Conservation (phyloP, 2,329 filamentous ascomycete genomes). For the Claviceps paspali region DNA sequence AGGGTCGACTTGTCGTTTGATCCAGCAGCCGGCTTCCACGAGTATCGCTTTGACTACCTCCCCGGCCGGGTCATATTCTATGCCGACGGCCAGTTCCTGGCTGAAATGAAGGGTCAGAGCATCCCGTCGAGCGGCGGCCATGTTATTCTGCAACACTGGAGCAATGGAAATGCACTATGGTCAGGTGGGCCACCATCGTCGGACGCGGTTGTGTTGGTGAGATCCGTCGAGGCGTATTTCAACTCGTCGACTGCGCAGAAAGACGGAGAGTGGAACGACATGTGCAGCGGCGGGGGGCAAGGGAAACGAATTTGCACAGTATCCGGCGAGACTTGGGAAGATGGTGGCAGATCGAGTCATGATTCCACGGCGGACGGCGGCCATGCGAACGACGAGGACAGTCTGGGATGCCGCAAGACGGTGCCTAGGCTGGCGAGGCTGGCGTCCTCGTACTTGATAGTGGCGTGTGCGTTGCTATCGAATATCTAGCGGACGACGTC, state of each 20-base stretch:
- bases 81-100: conserved; percentile 44
- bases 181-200: conserved; percentile 50
- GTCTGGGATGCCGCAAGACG: not conserved
- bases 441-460: not conserved
- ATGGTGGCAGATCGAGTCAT: conserved; percentile 12
- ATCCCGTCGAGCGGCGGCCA: conserved; percentile 48
- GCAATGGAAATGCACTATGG: conserved; percentile 59
- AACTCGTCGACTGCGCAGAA: conserved; percentile 40
- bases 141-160: conserved; percentile 62
- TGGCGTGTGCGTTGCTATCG: not conserved
- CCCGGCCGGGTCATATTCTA: conserved; percentile 50
- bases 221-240: conserved; percentile 66
- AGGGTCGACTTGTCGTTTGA: conserved; percentile 48
- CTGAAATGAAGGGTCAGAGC: conserved; percentile 37
- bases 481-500: no score
- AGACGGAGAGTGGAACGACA: conserved; percentile 2
- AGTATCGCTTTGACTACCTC: conserved; percentile 67
- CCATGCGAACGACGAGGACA: not conserved
- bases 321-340: conserved; percentile 9
- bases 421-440: not conserved
- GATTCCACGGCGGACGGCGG: conserved; percentile 7
- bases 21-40: conserved; percentile 51
- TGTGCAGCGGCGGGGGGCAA: conserved; percentile 1
- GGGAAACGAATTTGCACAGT: conserved; percentile 11
- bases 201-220: conserved; percentile 49